Percentiles rank a stretch among this genome's conserved stretches.
Conservation (phyloP, 2,329 filamentous ascomycete species). For the Dactylellina cionopaga region DNA sequence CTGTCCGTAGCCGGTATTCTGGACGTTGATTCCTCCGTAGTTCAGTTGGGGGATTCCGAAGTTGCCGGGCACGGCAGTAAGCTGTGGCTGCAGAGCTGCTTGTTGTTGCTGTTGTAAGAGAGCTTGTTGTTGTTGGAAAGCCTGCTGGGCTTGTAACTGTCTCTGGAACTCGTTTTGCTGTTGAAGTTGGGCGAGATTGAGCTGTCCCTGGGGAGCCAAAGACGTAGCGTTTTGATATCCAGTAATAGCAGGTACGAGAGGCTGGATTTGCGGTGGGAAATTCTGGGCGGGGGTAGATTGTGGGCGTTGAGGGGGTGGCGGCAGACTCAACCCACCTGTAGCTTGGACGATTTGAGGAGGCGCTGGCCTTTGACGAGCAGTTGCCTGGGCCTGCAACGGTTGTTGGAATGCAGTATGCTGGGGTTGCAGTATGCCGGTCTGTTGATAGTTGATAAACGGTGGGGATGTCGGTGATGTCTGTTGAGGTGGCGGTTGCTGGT, state of each 20-base stretch:
- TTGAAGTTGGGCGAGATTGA: constrained; percentile 57
- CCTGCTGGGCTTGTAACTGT: constrained; percentile 63
- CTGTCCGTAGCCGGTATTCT: constrained; percentile 65
- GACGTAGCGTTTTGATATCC: constrained; percentile 36
- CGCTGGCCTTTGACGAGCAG: constrained; percentile 74
- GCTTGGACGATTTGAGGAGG: constrained; percentile 72
- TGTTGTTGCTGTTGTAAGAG: constrained; percentile 61
- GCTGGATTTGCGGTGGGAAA: constrained; percentile 61
- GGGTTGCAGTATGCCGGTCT: constrained; percentile 64
- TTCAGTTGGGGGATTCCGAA: constrained; percentile 58
- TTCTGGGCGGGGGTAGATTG: constrained; percentile 81
- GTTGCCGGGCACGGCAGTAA: constrained; percentile 56
- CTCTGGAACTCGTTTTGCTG: constrained; percentile 61
- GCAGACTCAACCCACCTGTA: constrained; percentile 75
- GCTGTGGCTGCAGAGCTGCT: constrained; percentile 64
- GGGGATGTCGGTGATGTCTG: constrained; percentile 59
- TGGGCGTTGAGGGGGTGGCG: constrained; percentile 78
- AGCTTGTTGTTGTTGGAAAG: constrained; percentile 62
- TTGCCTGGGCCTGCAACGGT: constrained; percentile 62
- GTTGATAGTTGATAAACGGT: constrained; percentile 62
- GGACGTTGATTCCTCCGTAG: constrained; percentile 59
- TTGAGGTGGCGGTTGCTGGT: constrained; percentile 58
- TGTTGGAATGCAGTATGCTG: constrained; percentile 61
- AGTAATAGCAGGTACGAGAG: constrained; percentile 59
- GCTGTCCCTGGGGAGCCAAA: constrained; percentile 32